Percentiles rank a stretch among this genome's conserved stretches.
Conservation (phyloP, 129 eudicot genomes). For the Smallanthus sonchifolius region DNA sequence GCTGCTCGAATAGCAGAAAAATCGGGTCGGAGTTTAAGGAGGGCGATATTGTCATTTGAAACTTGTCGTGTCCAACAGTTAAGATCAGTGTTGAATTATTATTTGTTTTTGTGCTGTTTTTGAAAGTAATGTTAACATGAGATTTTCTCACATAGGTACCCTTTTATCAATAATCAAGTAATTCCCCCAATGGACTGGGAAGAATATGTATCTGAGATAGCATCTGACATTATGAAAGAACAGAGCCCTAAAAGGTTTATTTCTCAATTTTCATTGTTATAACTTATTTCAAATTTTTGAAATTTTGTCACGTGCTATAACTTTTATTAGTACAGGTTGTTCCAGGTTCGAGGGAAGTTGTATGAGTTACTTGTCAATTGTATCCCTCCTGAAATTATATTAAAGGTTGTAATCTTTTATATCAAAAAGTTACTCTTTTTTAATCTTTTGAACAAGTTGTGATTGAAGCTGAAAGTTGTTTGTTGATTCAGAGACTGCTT, state of each 20-base stretch:
- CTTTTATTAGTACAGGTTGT: conserved; percentile 47
- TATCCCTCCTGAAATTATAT: conserved; percentile 84
- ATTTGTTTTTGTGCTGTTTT: neutral
- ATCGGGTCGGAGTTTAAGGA: conserved; percentile 88
- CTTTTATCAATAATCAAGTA: conserved; percentile 68
- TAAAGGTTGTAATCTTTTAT: conserved; percentile 48
- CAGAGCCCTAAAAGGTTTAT: conserved; percentile 94
- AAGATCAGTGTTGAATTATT: conserved; percentile 24
- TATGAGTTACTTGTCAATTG: conserved; percentile 84
- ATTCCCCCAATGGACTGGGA: conserved; percentile 97
- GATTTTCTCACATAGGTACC: conserved; percentile 51
- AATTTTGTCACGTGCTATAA: neutral
- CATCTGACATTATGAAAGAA: conserved; percentile 88
- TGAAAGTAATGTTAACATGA: conserved; percentile 16
- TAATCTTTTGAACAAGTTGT: neutral
- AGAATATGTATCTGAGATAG: conserved; percentile 73
- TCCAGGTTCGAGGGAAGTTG: conserved; percentile 88
- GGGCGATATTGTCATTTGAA: conserved; percentile 84
- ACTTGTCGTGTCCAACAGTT: conserved; percentile 97
- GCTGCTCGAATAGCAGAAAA: conserved; percentile 76
- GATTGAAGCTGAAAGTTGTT: conserved; percentile 11
- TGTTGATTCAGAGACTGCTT: conserved; percentile 74
- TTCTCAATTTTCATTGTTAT: neutral
- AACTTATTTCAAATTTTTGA: neutral
- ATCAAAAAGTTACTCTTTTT: neutral